These are phyloP conservation scores for Candida maesae DNA, from an alignment of 805 yeast genomes.

Conservation along the genomic window DNA sequence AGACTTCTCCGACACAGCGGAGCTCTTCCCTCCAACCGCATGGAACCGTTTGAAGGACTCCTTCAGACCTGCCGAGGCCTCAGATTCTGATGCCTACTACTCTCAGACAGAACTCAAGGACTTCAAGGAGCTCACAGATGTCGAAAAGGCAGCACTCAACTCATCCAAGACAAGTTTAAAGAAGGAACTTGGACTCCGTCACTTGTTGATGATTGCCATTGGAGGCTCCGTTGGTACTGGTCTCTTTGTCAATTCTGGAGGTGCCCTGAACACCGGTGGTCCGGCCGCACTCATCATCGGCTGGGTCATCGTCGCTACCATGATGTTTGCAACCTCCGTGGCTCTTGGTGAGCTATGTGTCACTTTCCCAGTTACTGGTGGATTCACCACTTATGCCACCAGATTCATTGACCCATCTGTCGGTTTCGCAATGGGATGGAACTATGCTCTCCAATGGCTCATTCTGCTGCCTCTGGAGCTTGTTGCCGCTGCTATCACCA, in stretches of 20 bases:
- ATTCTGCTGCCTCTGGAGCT: slow-evolving; percentile 53
- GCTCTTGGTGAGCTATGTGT: slow-evolving; percentile 52
- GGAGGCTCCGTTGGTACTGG: slow-evolving; percentile 77
- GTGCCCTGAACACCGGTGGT: slow-evolving; percentile 54
- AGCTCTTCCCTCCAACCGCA: slow-evolving; percentile 1
- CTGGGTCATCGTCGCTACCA: slow-evolving; percentile 48
- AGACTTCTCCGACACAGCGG: not conserved
- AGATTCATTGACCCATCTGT: slow-evolving; percentile 52
- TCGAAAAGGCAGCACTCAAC: slow-evolving; percentile 35
- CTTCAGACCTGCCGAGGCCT: slow-evolving; percentile 36
- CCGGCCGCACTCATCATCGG: slow-evolving; percentile 61
- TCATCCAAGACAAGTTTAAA: slow-evolving; percentile 36
- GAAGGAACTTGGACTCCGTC: slow-evolving; percentile 37
- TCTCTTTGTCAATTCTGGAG: slow-evolving; percentile 61
- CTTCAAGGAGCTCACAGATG: slow-evolving; percentile 29
- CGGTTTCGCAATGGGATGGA: slow-evolving; percentile 51
- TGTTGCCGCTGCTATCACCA: slow-evolving; percentile 55
- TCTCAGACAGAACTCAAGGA: slow-evolving; percentile 16
- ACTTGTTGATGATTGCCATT: slow-evolving; percentile 72
- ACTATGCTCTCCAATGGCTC: slow-evolving; percentile 52
- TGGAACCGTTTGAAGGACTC: slow-evolving; percentile 40
- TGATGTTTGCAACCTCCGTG: slow-evolving; percentile 58
- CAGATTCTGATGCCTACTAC: slow-evolving; percentile 11
- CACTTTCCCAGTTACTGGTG: slow-evolving; percentile 51
- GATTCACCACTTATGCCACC: slow-evolving; percentile 45